phyloP scores from a whole-genome alignment of 1,139 yeast species.

The Saccharomycopsis hybrid region DNA sequence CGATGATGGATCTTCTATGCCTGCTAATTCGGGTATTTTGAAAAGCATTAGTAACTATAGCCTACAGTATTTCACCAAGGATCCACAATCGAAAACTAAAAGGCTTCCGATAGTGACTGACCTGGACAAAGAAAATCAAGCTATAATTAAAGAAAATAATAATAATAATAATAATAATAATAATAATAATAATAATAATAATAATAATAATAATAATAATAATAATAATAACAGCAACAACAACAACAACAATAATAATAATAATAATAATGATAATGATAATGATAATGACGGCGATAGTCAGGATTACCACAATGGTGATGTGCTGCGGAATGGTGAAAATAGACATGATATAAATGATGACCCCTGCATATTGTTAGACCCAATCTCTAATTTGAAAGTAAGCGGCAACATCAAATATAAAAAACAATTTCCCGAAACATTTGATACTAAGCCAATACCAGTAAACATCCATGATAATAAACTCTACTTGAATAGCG shows the following conservation, averaged over 20 bases:
- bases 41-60: constrained; percentile 15
- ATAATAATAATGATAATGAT: neutral
- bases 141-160: no score
- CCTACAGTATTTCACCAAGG: constrained; percentile 20
- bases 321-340: no score
- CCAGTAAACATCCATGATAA: constrained; percentile 20
- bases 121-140: neutral
- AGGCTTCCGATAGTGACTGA: neutral
- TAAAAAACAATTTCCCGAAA: constrained; percentile 15
- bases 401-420: no score
- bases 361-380: no score
- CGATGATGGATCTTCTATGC: neutral
- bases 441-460: constrained; percentile 17
- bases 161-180: constrained; percentile 4
- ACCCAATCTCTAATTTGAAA: no score
- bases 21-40: constrained; percentile 11
- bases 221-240: neutral
- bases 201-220: neutral
- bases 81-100: constrained; percentile 19
- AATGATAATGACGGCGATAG: no score
- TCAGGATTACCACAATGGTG: no score
- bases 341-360: no score
- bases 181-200: constrained; percentile 3
- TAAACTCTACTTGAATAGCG: constrained; percentile 12
- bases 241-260: neutral